A percentile compares a stretch with the other conserved stretches of the same genome.
Conservation (phyloP, 2,329 filamentous ascomycete genomes). For the Fusarium decemcellulare region DNA sequence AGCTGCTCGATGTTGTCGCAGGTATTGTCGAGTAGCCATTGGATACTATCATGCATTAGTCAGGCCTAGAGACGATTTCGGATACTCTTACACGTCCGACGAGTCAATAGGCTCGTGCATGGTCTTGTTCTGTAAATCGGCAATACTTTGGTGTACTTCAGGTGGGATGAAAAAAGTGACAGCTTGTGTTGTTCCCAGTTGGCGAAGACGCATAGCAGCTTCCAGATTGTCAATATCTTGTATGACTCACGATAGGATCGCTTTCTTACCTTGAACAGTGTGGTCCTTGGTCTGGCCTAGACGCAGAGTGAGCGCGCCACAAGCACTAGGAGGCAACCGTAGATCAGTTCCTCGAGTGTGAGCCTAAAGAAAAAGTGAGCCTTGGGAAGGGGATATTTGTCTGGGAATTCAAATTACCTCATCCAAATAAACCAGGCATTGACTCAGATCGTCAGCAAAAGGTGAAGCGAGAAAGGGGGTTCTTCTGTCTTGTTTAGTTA, state of each 20-base stretch:
- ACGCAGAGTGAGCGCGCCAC: slow-evolving; percentile 69
- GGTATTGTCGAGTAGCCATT: slow-evolving; percentile 75
- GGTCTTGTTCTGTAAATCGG: slow-evolving; percentile 56
- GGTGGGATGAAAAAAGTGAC: slow-evolving; percentile 69
- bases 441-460: slow-evolving; percentile 36
- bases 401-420: slow-evolving; percentile 59
- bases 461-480: slow-evolving; percentile 39
- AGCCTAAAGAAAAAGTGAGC: slow-evolving; percentile 24
- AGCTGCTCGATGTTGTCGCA: slow-evolving; percentile 72
- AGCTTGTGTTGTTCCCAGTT: slow-evolving; percentile 68
- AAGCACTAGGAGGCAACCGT: slow-evolving; percentile 62
- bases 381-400: too few species aligned
- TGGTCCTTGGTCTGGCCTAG: slow-evolving; percentile 72
- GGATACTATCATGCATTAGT: slow-evolving; percentile 33
- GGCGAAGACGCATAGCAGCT: slow-evolving; percentile 75
- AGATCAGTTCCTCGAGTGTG: slow-evolving; percentile 66
- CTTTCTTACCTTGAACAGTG: slow-evolving; percentile 60
- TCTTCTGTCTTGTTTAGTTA: slow-evolving; percentile 28
- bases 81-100: slow-evolving; percentile 49
- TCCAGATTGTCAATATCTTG: slow-evolving; percentile 8
- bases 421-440: slow-evolving; percentile 68
- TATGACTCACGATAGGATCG: neutral
- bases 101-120: slow-evolving; percentile 43
- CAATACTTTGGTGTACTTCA: slow-evolving; percentile 74
- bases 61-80: neutral